Percentiles rank a stretch among this genome's conserved stretches.
These are phyloP conservation scores for Aegilops longissima DNA, from an alignment of 176 grass and related monocot genomes.

Conservation along the genomic window DNA sequence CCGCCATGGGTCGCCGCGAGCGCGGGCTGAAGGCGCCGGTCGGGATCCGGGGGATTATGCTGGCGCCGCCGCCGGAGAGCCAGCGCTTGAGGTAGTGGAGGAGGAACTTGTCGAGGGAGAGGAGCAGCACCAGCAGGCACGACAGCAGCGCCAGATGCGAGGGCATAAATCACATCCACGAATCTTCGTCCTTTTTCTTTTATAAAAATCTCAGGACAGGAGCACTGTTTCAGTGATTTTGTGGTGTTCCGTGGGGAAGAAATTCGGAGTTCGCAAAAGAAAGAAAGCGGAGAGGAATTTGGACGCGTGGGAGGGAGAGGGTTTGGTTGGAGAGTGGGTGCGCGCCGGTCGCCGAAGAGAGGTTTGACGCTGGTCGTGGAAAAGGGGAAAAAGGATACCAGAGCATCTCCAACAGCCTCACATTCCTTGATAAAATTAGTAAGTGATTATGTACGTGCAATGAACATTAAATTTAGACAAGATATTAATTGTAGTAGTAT, in stretches of 20 bases:
- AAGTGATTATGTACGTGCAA: too few species aligned
- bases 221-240: not conserved
- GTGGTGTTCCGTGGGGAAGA: not conserved
- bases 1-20: conserved; percentile 21
- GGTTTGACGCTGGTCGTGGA: too few species aligned
- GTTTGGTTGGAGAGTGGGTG: not conserved
- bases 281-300: not conserved
- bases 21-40: not conserved
- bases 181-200: not conserved
- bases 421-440: too few species aligned
- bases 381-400: too few species aligned
- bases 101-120: conserved; percentile 47
- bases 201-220: not conserved
- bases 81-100: conserved; percentile 45
- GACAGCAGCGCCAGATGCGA: conserved; percentile 46
- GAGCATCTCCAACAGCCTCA: too few species aligned
- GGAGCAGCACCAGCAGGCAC: conserved; percentile 41
- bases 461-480: too few species aligned
- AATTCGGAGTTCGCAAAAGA: not conserved
- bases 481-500: too few species aligned
- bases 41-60: not conserved
- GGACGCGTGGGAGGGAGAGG: not conserved
- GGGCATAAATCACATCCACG: conserved; percentile 43
- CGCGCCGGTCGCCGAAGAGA: too few species aligned
- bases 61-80: not conserved